Percentiles rank a stretch among this genome's conserved stretches.
phyloP scores from a whole-genome alignment of 257 asterid genomes.

The Jacaranda mimosifolia region DNA sequence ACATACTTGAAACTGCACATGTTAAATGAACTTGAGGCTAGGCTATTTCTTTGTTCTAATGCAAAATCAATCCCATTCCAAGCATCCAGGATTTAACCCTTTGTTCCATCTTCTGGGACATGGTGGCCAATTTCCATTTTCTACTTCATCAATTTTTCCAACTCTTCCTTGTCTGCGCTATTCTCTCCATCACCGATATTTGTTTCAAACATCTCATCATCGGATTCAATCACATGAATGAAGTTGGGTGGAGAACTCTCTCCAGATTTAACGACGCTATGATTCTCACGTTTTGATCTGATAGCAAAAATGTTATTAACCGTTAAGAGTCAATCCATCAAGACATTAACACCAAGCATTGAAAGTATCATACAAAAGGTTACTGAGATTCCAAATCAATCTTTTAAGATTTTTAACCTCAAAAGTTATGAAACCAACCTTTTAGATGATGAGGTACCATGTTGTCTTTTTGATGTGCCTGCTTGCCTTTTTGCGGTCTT shows the following conservation, averaged over 20 bases:
- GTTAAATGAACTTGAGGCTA: not conserved
- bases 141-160: slow-evolving; percentile 21
- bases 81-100: slow-evolving; percentile 10
- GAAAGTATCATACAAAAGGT: not conserved
- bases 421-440: slow-evolving; percentile 39
- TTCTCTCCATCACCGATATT: slow-evolving; percentile 25
- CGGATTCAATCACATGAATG: not conserved
- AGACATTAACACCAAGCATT: not conserved
- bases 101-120: slow-evolving; percentile 16
- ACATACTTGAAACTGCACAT: not conserved
- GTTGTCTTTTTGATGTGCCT: slow-evolving; percentile 26
- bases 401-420: not conserved
- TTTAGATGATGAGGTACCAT: slow-evolving; percentile 42
- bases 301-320: slow-evolving; percentile 17
- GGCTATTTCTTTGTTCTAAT: not conserved
- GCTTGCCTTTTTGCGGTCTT: slow-evolving; percentile 43
- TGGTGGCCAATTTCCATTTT: slow-evolving; percentile 24
- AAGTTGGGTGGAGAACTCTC: slow-evolving; percentile 33
- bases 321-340: not conserved
- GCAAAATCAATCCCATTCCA: not conserved
- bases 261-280: slow-evolving; percentile 22
- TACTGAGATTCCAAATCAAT: not conserved
- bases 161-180: slow-evolving; percentile 27
- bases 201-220: slow-evolving; percentile 18
- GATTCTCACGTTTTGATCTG: slow-evolving; percentile 41